Conservation (phyloP, 73 alveolate species). For the Diophrys appendiculata region DNA sequence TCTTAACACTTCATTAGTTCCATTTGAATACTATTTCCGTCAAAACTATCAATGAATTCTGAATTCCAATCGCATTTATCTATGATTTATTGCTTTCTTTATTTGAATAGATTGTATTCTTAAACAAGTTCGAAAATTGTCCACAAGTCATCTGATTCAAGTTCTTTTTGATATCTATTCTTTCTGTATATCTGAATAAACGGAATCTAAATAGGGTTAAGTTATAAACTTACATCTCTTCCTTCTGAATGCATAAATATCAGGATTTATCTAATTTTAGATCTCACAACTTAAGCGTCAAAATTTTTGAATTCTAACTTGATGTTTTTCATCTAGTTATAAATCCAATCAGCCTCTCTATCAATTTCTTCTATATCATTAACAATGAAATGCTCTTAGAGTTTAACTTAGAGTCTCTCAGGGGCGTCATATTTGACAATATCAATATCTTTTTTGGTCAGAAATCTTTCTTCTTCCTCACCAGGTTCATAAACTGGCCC, state of each 20-base stretch:
- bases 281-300: not conserved
- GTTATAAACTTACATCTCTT: too few relatives aligned
- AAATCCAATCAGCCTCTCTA: slow-evolving; percentile 1
- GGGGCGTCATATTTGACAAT: too few relatives aligned
- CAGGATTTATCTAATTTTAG: not conserved
- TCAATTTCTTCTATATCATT: slow-evolving; percentile 10
- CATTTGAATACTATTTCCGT: too few relatives aligned
- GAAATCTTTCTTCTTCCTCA: not conserved
- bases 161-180: not conserved
- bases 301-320: not conserved
- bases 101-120: too few relatives aligned
- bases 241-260: not conserved
- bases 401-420: too few relatives aligned
- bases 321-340: not conserved
- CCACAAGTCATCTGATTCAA: not conserved
- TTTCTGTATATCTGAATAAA: not conserved
- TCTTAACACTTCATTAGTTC: too few relatives aligned
- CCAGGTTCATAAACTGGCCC: not conserved
- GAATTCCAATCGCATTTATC: too few relatives aligned
- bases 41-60: too few relatives aligned
- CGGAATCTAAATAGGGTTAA: not conserved
- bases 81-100: too few relatives aligned
- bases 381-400: too few relatives aligned
- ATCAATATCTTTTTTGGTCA: too few relatives aligned
- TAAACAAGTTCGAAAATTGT: not conserved